These are phyloP conservation scores for Silene coronaria DNA, from an alignment of 179 eudicot genomes.

Conservation along the genomic window DNA sequence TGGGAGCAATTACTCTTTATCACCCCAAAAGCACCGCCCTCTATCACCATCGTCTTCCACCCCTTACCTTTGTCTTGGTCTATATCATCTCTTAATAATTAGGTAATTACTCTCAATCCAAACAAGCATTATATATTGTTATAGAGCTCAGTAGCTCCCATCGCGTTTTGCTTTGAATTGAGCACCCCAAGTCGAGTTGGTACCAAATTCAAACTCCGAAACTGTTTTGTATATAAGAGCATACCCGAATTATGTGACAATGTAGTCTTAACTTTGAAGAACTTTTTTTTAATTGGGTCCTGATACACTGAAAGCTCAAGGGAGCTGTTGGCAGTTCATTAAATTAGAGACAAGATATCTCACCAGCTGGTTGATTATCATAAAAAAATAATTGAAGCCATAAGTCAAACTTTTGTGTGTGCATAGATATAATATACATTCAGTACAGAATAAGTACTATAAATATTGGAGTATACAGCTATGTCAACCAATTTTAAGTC, in stretches of 20 bases:
- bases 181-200: no score
- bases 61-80: no score
- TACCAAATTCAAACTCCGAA: neutral
- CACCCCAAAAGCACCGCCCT: no score
- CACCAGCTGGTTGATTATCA: slow-evolving; percentile 22
- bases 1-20: no score
- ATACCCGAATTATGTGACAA: neutral
- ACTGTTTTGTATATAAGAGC: neutral
- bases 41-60: no score
- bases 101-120: no score
- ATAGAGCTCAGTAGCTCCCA: no score
- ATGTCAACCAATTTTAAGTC: slow-evolving; percentile 22
- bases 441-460: slow-evolving; percentile 1
- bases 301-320: slow-evolving; percentile 22
- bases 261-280: slow-evolving; percentile 7
- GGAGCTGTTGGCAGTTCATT: slow-evolving; percentile 16
- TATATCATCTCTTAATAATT: no score
- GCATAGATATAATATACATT: neutral
- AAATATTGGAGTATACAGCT: slow-evolving; percentile 15
- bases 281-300: neutral
- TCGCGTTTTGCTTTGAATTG: no score
- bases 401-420: slow-evolving; percentile 19
- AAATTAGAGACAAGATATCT: slow-evolving; percentile 18
- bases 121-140: no score
- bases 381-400: slow-evolving; percentile 18